Conservation (phyloP, 1,139 yeast genomes). For the Yamadazyma diospyri region DNA sequence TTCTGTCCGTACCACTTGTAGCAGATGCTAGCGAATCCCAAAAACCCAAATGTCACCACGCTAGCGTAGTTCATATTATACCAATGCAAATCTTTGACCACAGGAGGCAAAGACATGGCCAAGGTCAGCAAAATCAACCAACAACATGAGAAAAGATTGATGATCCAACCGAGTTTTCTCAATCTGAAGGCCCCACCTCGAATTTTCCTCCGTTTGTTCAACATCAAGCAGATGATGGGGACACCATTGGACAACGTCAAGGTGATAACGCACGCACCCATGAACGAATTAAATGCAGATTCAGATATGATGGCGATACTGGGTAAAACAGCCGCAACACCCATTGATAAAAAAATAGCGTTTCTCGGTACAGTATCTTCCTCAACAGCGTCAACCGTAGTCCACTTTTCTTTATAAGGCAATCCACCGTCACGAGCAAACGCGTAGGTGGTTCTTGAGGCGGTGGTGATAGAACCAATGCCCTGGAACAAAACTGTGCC, state of each 20-base stretch:
- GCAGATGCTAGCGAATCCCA: constrained; percentile 45
- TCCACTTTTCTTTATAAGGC: constrained; percentile 66
- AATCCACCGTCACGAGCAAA: constrained; percentile 87
- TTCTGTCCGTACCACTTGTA: constrained; percentile 59
- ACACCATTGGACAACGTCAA: constrained; percentile 74
- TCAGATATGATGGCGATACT: constrained; percentile 64
- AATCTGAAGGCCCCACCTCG: constrained; percentile 71
- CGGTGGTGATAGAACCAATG: constrained; percentile 78
- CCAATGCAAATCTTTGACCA: constrained; percentile 55
- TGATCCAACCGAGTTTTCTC: constrained; percentile 60
- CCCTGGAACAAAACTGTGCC: constrained; percentile 77
- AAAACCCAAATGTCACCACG: constrained; percentile 52
- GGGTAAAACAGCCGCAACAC: constrained; percentile 58
- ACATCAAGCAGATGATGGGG: constrained; percentile 62
- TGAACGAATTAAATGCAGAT: constrained; percentile 79
- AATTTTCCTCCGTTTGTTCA: constrained; percentile 60
- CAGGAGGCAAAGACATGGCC: constrained; percentile 71
- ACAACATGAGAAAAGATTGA: constrained; percentile 55
- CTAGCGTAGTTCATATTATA: constrained; percentile 73
- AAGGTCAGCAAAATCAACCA: constrained; percentile 63
- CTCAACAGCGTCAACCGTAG: constrained; percentile 58
- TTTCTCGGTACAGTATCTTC: constrained; percentile 64
- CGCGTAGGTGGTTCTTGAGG: constrained; percentile 82
- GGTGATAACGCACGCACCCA: constrained; percentile 82
- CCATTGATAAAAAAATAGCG: constrained; percentile 69